These are phyloP conservation scores for Xylariales sp. DNA, from an alignment of 2,329 filamentous ascomycete species.

Conservation along the genomic window DNA sequence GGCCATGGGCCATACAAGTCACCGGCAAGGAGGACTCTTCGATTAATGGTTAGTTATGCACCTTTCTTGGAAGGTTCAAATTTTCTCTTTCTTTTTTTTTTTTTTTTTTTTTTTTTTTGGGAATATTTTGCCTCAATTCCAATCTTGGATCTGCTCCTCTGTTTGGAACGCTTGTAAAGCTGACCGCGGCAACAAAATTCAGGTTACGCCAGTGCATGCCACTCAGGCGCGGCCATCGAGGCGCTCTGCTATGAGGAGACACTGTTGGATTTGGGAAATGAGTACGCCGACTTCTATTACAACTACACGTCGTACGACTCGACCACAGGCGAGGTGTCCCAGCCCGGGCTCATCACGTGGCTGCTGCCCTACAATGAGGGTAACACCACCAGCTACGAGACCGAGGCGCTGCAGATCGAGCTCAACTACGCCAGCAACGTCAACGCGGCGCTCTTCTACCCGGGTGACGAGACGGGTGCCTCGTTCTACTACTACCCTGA, in stretches of 20 bases:
- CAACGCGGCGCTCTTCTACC: constrained; percentile 13
- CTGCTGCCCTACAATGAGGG: constrained; percentile 10
- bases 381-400: constrained; percentile 2
- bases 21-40: constrained; percentile 15
- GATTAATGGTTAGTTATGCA: constrained; percentile 14
- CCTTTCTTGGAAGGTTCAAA: too few relatives aligned
- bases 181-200: not conserved
- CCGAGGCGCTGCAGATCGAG: constrained; percentile 11
- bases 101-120: not conserved
- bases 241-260: constrained; percentile 17
- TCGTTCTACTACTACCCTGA: constrained; percentile 10
- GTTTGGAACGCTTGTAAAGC: too few relatives aligned
- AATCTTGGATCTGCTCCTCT: too few relatives aligned
- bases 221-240: constrained; percentile 17
- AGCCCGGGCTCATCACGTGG: constrained; percentile 15
- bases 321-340: constrained; percentile 11
- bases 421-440: constrained; percentile 16
- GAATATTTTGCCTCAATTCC: too few relatives aligned
- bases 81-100: not conserved
- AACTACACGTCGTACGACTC: constrained; percentile 14
- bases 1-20: constrained; percentile 15
- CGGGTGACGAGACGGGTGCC: constrained; percentile 9
- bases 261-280: constrained; percentile 5
- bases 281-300: constrained; percentile 16
- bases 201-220: constrained; percentile 19